Conservation (phyloP, 805 yeast species). For the Kazachstania bromeliacearum region DNA sequence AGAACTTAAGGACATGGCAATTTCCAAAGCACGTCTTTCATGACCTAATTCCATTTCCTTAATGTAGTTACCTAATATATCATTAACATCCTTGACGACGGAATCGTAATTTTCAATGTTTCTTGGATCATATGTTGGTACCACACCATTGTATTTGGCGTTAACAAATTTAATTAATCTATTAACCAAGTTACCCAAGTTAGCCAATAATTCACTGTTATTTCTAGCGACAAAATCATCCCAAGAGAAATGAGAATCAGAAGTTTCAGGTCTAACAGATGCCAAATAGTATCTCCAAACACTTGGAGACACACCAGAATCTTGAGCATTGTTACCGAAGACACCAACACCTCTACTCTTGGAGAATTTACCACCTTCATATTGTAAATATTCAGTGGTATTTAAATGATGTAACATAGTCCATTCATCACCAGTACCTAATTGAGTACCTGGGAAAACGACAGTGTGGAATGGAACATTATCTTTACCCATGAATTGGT, state of each 20-base stretch:
- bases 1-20: conserved; percentile 83
- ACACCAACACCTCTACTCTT: conserved; percentile 98
- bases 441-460: conserved; percentile 86
- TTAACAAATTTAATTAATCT: conserved; percentile 82
- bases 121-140: conserved; percentile 54
- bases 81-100: conserved; percentile 49
- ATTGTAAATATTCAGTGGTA: conserved; percentile 94
- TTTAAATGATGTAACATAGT: conserved; percentile 82
- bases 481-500: conserved; percentile 99
- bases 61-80: conserved; percentile 51
- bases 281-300: conserved; percentile 98
- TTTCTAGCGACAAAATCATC: conserved; percentile 87
- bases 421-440: conserved; percentile 87
- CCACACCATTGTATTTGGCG: conserved; percentile 86
- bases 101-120: conserved; percentile 40
- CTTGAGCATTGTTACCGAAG: conserved; percentile 94
- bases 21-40: conserved; percentile 81
- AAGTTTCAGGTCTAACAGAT: conserved; percentile 85
- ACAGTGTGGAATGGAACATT: conserved; percentile 98
- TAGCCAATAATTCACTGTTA: conserved; percentile 88
- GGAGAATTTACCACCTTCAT: conserved; percentile 96
- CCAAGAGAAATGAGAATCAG: conserved; percentile 98
- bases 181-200: conserved; percentile 93
- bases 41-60: conserved; percentile 68
- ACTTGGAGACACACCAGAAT: conserved; percentile 80